Evolutionary conservation across 345 rosid species (phyloP), one percentile per base, ranked within the genome.

Genomic region (Eucalyptus virginea): DNA sequence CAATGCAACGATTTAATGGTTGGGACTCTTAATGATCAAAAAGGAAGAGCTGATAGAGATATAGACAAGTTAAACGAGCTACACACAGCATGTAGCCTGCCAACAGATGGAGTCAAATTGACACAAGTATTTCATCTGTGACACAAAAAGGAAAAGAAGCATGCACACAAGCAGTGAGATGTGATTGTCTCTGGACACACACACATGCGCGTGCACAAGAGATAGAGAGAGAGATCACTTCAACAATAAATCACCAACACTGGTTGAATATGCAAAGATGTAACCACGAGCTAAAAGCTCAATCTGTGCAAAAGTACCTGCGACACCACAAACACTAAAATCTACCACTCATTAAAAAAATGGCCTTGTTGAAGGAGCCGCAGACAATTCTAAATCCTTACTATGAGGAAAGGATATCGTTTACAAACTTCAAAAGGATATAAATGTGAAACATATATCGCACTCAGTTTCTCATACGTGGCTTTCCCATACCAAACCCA

Each of bases 151-250:
- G 45, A 72, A 37, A 72, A 34, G 81, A 37, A 37, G 45, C 81
- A 72, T 72, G 44, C 28, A 72, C 83, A 21, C 28, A 37, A 37
- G 42, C 45, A 37, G 28, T 34, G 40, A 67, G 40, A 67, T 32
- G 11, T 32, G 40, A 16, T 11, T 67, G 3, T 67, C 80, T 32
- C 69, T 62, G 80, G 9, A 40, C 21, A 16, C 80, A n/a, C 21
- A 5, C 26, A 0, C 81, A 19, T 72, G 44, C 3, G 40, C 21
- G 21, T 2, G 5, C 4, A 2, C 4, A 0, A 65, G 37, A 65
- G 72, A n/a, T 5, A 69, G 80, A 67, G 42, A 34, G 24, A 34
- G 81, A 34, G 44, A 72, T 18, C 45, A 72, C 45, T 10, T 34
- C 45, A 34, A 69, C 7, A 5, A 69, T 67, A 72, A 72, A 72